Base-by-base conservation (phyloP, 257 asterid genomes). In the Fraxinus quadrangulata region DNA sequence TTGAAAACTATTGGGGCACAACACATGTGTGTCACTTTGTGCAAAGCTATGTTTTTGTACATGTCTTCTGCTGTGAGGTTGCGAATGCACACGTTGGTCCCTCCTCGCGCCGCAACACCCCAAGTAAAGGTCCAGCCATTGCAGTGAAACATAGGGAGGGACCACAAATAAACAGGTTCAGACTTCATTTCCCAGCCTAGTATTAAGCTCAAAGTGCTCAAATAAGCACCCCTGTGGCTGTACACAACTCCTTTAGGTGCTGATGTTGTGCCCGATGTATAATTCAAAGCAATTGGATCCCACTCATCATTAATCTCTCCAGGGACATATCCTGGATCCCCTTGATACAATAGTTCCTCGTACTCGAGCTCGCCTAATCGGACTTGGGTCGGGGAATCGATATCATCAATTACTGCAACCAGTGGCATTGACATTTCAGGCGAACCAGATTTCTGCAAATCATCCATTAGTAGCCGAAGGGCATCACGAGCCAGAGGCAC, bases 51-150 rank as follows among this genome's bases (percentile, higher is more conserved):
- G 87, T 30, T 85, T 0, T 74, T 73, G 82, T 88, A 92, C 81
- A 92, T 94, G 75, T 94, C 96, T 2, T 63, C 74, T 0, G 98
- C 92, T 9, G 93, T 72, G 0, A 92, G 86, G 84, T 77, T 85
- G 56, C 98, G 91, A 63, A 94, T 94, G 86, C 98, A 94, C 42
- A 94, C 92, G 67, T 91, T 94, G 2, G 96, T 91, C 17, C 98
- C 98, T 16, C 97, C 98, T 8, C 97, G 88, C 3, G 98, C 98
- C 2, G 98, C 91, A 14, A 91, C 82, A 0, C 98, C 98, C 98
- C 97, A 94, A 0, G 98, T 87, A 85, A 94, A 92, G 16, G 98
- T 94, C 98, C 96, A 94, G 0, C 98, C 98, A 42, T 94, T 94
- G 88, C 97, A 92, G 72, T 94, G 97, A 85, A 94, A 92, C 97